These are phyloP conservation scores for Kazachstania kunashirensis DNA, from an alignment of 805 yeast genomes.

Conservation along the genomic window DNA sequence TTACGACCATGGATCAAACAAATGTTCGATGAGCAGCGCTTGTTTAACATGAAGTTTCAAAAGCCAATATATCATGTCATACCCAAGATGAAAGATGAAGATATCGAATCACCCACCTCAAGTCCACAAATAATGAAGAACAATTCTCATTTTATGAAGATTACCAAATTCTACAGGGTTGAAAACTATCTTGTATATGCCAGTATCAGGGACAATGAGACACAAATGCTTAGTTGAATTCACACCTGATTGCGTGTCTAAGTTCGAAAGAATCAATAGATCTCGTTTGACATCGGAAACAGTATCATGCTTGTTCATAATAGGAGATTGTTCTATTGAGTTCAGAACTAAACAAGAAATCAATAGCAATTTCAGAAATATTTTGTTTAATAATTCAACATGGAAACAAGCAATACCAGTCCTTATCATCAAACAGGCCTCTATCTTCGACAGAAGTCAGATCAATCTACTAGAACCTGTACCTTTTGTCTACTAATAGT, in stretches of 20 bases:
- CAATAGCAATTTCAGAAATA: neutral
- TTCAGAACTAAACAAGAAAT: slow-evolving; percentile 3
- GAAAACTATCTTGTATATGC: slow-evolving; percentile 18
- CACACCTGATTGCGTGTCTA: slow-evolving; percentile 22
- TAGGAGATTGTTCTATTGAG: slow-evolving; percentile 15
- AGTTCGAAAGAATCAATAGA: slow-evolving; percentile 19
- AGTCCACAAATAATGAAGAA: slow-evolving; percentile 8
- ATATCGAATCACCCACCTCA: slow-evolving; percentile 7
- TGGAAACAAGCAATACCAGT: slow-evolving; percentile 7
- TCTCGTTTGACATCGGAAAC: slow-evolving; percentile 22
- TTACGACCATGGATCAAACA: slow-evolving; percentile 19
- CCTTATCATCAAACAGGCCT: slow-evolving; percentile 15
- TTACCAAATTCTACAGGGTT: slow-evolving; percentile 19
- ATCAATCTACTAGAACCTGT: slow-evolving; percentile 10
- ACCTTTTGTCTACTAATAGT: slow-evolving; percentile 13
- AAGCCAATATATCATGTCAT: slow-evolving; percentile 7
- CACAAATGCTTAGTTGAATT: slow-evolving; percentile 28
- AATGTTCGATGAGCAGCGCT: slow-evolving; percentile 4
- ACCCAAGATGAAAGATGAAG: slow-evolving; percentile 9
- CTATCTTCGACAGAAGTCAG: slow-evolving; percentile 21
- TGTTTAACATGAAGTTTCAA: slow-evolving; percentile 1
- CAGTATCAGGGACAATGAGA: slow-evolving; percentile 18
- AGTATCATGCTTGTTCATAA: slow-evolving; percentile 17
- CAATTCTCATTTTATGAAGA: slow-evolving; percentile 15
- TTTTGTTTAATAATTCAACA: neutral